Conservation (phyloP, 768 basidiomycete genomes). For the Tulasnella sp. region DNA sequence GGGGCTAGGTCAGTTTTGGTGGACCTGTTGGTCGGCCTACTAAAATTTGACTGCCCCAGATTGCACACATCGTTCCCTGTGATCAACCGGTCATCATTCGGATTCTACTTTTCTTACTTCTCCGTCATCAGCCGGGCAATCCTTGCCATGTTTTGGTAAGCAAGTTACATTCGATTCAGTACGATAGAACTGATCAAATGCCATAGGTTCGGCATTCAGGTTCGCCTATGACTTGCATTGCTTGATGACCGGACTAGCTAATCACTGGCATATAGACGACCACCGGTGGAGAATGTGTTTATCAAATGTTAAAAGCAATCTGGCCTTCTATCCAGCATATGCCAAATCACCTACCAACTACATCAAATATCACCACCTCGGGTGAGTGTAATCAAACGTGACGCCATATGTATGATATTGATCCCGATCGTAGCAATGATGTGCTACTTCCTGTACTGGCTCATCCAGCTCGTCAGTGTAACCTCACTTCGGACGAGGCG, state of each 20-base stretch:
- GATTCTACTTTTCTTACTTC: constrained; percentile 86
- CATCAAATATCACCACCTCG: constrained; percentile 50
- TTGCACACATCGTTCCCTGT: constrained; percentile 61
- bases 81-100: constrained; percentile 75
- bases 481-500: not conserved
- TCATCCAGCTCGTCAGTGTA: constrained; percentile 42
- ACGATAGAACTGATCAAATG: not conserved
- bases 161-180: constrained; percentile 16
- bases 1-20: constrained; percentile 35
- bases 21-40: constrained; percentile 31
- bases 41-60: not conserved
- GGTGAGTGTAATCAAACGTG: constrained; percentile 20
- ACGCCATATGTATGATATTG: not conserved
- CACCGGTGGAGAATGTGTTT: constrained; percentile 30
- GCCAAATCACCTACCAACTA: constrained; percentile 49
- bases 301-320: constrained; percentile 75
- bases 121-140: constrained; percentile 65
- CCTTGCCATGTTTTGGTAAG: constrained; percentile 65
- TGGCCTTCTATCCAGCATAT: constrained; percentile 61
- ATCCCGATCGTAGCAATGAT: constrained; percentile 40
- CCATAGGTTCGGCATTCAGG: constrained; percentile 47
- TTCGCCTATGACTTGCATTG: constrained; percentile 21
- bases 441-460: constrained; percentile 69
- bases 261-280: constrained; percentile 1
- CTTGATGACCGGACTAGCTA: constrained; percentile 25